phyloP scores from a whole-genome alignment of 805 yeast species.

The Candida takata region DNA sequence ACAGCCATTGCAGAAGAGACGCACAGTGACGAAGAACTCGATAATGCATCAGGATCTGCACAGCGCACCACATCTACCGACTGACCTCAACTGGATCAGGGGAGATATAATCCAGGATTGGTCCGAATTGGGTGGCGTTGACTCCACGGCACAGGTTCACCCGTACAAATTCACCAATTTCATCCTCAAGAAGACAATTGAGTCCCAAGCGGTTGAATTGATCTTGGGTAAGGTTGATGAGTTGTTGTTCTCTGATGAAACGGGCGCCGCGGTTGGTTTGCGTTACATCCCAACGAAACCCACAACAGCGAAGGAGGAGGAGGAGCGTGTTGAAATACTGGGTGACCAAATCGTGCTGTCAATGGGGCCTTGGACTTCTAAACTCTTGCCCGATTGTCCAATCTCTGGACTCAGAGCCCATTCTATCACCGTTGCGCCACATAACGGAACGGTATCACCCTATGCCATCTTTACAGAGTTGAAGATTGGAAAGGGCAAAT shows the following conservation, averaged over 20 bases:
- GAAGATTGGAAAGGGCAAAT: slow-evolving; percentile 55
- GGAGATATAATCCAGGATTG: slow-evolving; percentile 59
- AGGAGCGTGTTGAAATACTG: slow-evolving; percentile 37
- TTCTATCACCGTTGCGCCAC: slow-evolving; percentile 85
- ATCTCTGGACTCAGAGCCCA: slow-evolving; percentile 92
- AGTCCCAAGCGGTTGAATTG: slow-evolving; percentile 75
- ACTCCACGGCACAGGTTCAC: slow-evolving; percentile 93
- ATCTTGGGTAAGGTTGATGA: slow-evolving; percentile 79
- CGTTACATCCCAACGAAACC: slow-evolving; percentile 40
- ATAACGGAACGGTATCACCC: slow-evolving; percentile 72
- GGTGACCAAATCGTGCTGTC: slow-evolving; percentile 80
- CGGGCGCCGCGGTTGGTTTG: slow-evolving; percentile 68
- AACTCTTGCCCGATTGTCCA: slow-evolving; percentile 86
- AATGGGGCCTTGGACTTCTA: slow-evolving; percentile 97
- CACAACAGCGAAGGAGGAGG: slow-evolving; percentile 10
- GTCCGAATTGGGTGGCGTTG: slow-evolving; percentile 75
- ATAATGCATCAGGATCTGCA: slow-evolving; percentile 19
- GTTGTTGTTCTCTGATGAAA: slow-evolving; percentile 51
- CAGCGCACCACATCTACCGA: slow-evolving; percentile 38
- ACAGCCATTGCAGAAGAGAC: slow-evolving; percentile 26
- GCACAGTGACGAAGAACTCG: slow-evolving; percentile 31
- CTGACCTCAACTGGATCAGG: slow-evolving; percentile 71
- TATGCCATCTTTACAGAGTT: slow-evolving; percentile 92
- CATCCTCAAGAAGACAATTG: slow-evolving; percentile 71
- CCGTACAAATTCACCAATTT: slow-evolving; percentile 91